Base-by-base conservation (phyloP, 73 alveolate genomes). In the Paramecium sonneborni region DNA sequence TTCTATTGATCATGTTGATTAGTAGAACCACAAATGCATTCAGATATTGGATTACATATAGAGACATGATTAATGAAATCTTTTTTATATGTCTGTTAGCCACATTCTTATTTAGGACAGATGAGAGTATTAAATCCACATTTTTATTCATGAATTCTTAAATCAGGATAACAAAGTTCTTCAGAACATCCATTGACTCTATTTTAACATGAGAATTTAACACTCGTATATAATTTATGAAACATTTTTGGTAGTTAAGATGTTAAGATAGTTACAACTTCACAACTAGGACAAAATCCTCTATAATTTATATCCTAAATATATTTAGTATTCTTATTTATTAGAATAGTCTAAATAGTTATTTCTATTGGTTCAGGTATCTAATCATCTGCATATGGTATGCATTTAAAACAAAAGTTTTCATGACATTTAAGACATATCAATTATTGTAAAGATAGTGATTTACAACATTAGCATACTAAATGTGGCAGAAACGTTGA, bases 141-240 rank as follows among this genome's bases (percentile, higher is more conserved):
- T 39, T 79, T 79, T 14, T 26, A 20, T 43, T 79, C 90, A 21
- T 79, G 90, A 24, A 79, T 79, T 11, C 90, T 38, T 18, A 79
- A 24, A 44, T 79, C 90, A 41, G 90, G 90, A 44, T 79, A 79
- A 14, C 90, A 79, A 12, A 79, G 55, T 79, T 79, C 90, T 79
- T 79, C 90, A 11, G 76, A 14, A 79, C 90, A 79, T 18, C 90
- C 90, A 24, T 44, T 46, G 18, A 79, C 26, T 79, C 90, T 79
- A 7, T 79, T 79, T 21, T 20, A 18, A 62, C 90, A 79, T 3
- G 41, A 43, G 55, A 79, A 79, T 34, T 79, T 79, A 6, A 79
- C 90, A 39, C 46, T 79, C 0, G 90, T 79, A 32, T 79, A 79
- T 11, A 79, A 34, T 79, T 46, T 79, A 79, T 79, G 90, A 79